Conservation (phyloP, 495 filamentous ascomycete genomes). For the Penicillium malachiteum region DNA sequence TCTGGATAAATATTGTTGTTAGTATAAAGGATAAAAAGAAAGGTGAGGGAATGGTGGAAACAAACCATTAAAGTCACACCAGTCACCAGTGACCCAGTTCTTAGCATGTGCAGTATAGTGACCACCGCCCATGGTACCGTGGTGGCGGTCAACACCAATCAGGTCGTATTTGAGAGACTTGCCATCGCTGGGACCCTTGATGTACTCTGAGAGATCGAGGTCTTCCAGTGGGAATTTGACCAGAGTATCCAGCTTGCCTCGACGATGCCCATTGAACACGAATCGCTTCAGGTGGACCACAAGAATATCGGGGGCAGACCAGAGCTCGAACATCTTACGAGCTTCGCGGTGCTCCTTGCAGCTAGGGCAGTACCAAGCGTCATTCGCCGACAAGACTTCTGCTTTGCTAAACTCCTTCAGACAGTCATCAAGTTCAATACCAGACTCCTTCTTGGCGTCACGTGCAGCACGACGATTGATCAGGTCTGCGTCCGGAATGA, state of each 20-base stretch:
- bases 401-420: conserved; percentile 88
- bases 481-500: conserved; percentile 65
- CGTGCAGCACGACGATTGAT: conserved; percentile 59
- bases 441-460: conserved; percentile 61
- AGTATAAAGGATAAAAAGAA: conserved; percentile 12
- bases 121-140: conserved; percentile 84
- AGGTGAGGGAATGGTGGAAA: neutral
- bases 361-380: conserved; percentile 93
- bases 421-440: conserved; percentile 85
- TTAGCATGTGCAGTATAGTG: conserved; percentile 94
- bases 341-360: conserved; percentile 92
- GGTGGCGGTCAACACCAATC: conserved; percentile 93
- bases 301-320: conserved; percentile 92
- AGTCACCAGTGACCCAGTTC: conserved; percentile 78
- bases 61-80: conserved; percentile 95
- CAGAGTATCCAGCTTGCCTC: conserved; percentile 87
- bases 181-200: conserved; percentile 73
- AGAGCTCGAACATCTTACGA: conserved; percentile 93
- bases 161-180: conserved; percentile 87
- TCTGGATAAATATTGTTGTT: conserved; percentile 51
- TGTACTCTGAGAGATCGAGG: conserved; percentile 73
- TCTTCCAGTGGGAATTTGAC: conserved; percentile 90
- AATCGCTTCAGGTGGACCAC: conserved; percentile 96
- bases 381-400: conserved; percentile 88
- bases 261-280: conserved; percentile 37